Evolutionary conservation across 129 eudicot species (phyloP).

Genomic region (Helichrysum umbraculigerum): DNA sequence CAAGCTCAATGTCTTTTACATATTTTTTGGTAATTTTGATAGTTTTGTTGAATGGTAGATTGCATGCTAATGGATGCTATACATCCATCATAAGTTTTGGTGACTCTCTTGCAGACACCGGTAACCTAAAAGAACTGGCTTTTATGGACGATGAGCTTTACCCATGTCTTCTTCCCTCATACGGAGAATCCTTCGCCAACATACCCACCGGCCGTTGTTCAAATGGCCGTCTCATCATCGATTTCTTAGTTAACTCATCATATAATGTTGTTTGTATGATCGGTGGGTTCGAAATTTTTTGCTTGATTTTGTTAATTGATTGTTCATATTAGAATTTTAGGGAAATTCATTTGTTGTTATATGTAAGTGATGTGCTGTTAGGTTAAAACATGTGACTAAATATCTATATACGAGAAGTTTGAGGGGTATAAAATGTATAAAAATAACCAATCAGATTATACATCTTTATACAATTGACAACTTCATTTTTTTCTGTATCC

Average conservation of each 20-base stretch:
- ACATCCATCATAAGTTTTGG: constrained; percentile 1
- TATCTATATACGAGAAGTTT: too few species aligned
- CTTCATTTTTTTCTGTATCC: too few species aligned
- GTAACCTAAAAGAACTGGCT: not conserved
- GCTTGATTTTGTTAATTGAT: too few species aligned
- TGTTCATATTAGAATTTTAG: too few species aligned
- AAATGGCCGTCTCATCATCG: constrained; percentile 9
- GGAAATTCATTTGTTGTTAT: too few species aligned
- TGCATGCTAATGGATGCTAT: not conserved
- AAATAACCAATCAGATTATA: too few species aligned
- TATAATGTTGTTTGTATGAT: too few species aligned
- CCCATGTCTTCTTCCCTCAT: not conserved
- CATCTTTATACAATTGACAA: too few species aligned
- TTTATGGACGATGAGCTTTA: not conserved
- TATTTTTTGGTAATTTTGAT: not conserved
- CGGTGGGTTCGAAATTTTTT: too few species aligned
- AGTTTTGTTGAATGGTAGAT: not conserved
- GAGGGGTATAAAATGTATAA: too few species aligned
- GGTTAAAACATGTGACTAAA: too few species aligned
- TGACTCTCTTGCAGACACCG: not conserved
- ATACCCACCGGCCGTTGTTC: constrained; percentile 6
- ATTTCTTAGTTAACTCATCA: not conserved
- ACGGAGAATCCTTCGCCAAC: not conserved
- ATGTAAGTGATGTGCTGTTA: too few species aligned
- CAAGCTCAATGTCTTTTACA: not conserved